Evolutionary conservation across 2,329 filamentous ascomycete genomes (phyloP), one percentile per base, ranked within the genome.

Genomic region (Dactylellina drechsleri): DNA sequence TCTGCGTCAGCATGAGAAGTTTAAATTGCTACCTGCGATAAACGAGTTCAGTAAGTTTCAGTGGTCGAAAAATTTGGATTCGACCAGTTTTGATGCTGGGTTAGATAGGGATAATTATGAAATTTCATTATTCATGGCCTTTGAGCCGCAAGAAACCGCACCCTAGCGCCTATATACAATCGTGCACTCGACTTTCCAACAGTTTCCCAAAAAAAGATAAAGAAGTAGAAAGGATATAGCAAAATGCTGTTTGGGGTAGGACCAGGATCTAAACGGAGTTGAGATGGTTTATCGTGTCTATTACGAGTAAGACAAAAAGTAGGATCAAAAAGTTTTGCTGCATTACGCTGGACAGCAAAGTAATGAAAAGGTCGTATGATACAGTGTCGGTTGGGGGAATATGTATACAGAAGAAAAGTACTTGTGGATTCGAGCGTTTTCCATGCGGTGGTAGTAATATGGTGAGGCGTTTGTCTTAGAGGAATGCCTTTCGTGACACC

Each of bases 401-500:
- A 75, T 75, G 54, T 75, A 75, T 59, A 75, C 36, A 64, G 64
- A 47, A 47, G 13, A 47, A 65, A 68, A 36, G 7, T 5, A 40
- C 43, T 36, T 20, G 52, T 65, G 13, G 16, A 56, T 49, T 57
- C 26, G 62, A 50, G 15, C 20, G 23, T 13, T 31, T 8, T 47
- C 15, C 18, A 43, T 45, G 10, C 28, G 12, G 45, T n/a, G 4
- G 23, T 7, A 28, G 36, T 50, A 49, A 52, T 52, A 26, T 57
- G 13, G 18, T 45, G 26, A 18, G 18, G 16, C 28, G 13, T 12
- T 40, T 52, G 45, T 31, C 57, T 75, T 54, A 75, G 20, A 75
- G 71, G 59, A 75, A 75, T 8, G 67, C 79, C 49, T 78, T 79
- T 61, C 76, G 76, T 8, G 76, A 78, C 12, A 99, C 94, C 81